phyloP scores from a whole-genome alignment of 768 basidiomycete genomes.

The Cytidiella melzeri region DNA sequence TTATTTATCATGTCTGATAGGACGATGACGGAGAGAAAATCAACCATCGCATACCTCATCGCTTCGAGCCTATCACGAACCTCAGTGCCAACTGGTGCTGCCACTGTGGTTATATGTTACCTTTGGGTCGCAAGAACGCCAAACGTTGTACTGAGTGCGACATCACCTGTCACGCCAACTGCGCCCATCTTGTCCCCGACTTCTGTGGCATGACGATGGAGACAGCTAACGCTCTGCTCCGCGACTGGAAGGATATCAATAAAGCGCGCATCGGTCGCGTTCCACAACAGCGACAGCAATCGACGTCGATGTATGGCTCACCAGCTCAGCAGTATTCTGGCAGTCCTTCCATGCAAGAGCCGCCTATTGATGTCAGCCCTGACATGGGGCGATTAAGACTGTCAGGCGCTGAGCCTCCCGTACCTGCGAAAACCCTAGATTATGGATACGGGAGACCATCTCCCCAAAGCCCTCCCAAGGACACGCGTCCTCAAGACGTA shows the following conservation, averaged over 20 bases:
- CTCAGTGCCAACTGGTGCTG: slow-evolving; percentile 99
- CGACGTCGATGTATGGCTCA: slow-evolving; percentile 1
- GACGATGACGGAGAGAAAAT: slow-evolving; percentile 98
- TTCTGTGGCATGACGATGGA: slow-evolving; percentile 99
- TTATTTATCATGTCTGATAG: slow-evolving; percentile 32
- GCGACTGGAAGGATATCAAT: slow-evolving; percentile 90
- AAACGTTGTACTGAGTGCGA: slow-evolving; percentile 94
- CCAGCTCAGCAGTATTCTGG: slow-evolving; percentile 23
- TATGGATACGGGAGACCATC: slow-evolving; percentile 19
- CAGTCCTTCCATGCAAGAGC: slow-evolving; percentile 24
- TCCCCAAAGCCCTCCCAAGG: slow-evolving; percentile 16
- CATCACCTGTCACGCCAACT: slow-evolving; percentile 95
- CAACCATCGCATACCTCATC: slow-evolving; percentile 98
- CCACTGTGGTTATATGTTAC: slow-evolving; percentile 97
- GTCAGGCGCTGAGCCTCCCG: slow-evolving; percentile 15
- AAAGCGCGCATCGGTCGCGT: slow-evolving; percentile 48
- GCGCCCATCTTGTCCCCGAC: slow-evolving; percentile 96
- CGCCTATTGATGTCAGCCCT: background rate
- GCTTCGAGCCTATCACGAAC: slow-evolving; percentile 95
- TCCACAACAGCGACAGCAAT: slow-evolving; percentile 30
- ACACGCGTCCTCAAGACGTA: slow-evolving; percentile 15
- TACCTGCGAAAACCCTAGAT: slow-evolving; percentile 15
- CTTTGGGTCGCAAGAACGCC: slow-evolving; percentile 94
- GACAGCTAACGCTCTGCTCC: slow-evolving; percentile 88
- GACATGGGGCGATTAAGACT: slow-evolving; percentile 17